Evolutionary conservation across 2,329 filamentous ascomycete genomes (phyloP).

Genomic region (Grosmannia huntii): DNA sequence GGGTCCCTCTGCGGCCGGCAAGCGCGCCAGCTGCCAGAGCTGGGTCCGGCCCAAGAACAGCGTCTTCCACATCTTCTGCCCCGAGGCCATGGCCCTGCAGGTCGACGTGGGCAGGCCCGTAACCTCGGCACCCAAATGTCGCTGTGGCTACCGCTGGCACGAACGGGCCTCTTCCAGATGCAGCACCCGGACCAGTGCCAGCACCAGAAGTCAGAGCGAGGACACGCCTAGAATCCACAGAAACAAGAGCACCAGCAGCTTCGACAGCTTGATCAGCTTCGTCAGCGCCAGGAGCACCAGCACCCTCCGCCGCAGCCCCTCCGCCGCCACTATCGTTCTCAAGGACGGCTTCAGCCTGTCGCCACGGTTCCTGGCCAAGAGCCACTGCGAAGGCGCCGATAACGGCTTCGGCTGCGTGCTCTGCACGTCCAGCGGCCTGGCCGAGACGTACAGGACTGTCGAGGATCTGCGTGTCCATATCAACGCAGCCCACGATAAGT

Average conservation of each 20-base stretch:
- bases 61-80: slow-evolving; percentile 27
- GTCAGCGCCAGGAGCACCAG: neutral
- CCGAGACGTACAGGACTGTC: slow-evolving; percentile 20
- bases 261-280: neutral
- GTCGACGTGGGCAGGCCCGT: slow-evolving; percentile 19
- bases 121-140: slow-evolving; percentile 17
- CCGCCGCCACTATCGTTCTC: slow-evolving; percentile 12
- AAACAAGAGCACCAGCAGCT: neutral
- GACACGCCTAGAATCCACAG: slow-evolving; percentile 8
- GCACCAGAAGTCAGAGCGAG: neutral
- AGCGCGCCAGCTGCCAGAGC: neutral
- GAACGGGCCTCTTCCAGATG: neutral
- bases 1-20: neutral
- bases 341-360: slow-evolving; percentile 28
- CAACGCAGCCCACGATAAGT: slow-evolving; percentile 25
- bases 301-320: neutral
- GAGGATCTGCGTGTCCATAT: slow-evolving; percentile 22
- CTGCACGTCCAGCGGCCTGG: slow-evolving; percentile 24
- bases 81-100: slow-evolving; percentile 26
- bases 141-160: slow-evolving; percentile 25
- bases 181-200: neutral
- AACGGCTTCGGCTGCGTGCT: slow-evolving; percentile 25
- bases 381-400: slow-evolving; percentile 19
- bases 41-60: slow-evolving; percentile 20
- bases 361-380: slow-evolving; percentile 26